Conservation (phyloP, 2,329 filamentous ascomycete genomes). For the Bipolaris gigantea region DNA sequence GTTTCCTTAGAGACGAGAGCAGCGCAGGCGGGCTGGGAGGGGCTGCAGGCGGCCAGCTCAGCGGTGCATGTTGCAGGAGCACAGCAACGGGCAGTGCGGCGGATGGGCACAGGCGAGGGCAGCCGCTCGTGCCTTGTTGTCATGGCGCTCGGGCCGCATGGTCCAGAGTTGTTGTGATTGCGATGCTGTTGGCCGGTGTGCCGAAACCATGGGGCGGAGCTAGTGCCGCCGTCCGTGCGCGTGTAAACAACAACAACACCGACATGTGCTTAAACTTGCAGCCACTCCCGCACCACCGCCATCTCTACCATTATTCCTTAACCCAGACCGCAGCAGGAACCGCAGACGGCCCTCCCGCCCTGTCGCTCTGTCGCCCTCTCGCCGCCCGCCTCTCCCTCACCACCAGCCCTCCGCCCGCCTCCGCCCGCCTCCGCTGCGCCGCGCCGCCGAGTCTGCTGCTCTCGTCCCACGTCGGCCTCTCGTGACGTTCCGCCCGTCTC, state of each 20-base stretch:
- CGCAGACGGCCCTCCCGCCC: conserved; percentile 23
- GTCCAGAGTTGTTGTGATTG: conserved; percentile 31
- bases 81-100: conserved; percentile 7
- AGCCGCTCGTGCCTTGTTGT: conserved; percentile 17
- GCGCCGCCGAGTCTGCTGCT: conserved; percentile 19
- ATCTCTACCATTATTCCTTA: conserved; percentile 46
- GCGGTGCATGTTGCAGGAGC: conserved; percentile 4
- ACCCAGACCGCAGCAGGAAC: conserved; percentile 19
- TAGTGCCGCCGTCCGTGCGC: conserved; percentile 19
- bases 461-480: conserved; percentile 21
- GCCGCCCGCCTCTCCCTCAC: conserved; percentile 22
- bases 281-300: conserved; percentile 35
- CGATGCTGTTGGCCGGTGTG: conserved; percentile 25
- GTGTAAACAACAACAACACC: conserved; percentile 32
- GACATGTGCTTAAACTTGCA: conserved; percentile 31
- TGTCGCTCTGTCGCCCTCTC: conserved; percentile 23
- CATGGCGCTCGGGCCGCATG: conserved; percentile 24
- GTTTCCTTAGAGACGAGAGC: conserved; percentile 12
- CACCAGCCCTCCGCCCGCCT: background rate
- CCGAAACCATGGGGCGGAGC: conserved; percentile 27
- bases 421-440: conserved; percentile 12
- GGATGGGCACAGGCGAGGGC: conserved; percentile 7
- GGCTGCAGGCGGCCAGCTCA: background rate
- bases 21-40: background rate
- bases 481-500: conserved; percentile 11